Conservation (phyloP, 2,329 filamentous ascomycete species). For the Ophiostoma angusticollis region DNA sequence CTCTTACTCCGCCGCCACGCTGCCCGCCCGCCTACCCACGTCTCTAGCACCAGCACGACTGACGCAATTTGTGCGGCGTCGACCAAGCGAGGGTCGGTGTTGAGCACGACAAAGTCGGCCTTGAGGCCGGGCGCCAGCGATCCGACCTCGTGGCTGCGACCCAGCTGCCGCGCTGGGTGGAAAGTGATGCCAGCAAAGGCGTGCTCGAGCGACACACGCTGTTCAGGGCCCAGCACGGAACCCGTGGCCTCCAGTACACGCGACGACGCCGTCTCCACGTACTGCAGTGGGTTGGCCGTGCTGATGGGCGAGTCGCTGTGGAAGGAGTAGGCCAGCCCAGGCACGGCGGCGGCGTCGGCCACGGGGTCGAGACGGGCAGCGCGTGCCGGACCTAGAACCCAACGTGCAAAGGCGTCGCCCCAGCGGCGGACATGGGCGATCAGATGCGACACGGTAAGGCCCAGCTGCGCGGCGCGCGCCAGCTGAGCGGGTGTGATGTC, state of each 20-base stretch:
- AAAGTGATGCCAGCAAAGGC: slow-evolving; percentile 10
- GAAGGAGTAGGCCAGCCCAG: slow-evolving; percentile 10
- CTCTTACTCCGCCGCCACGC: background rate
- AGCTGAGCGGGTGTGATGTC: slow-evolving; percentile 9
- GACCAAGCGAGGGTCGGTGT: slow-evolving; percentile 5
- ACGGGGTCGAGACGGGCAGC: slow-evolving; percentile 8
- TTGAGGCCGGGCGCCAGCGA: slow-evolving; percentile 10
- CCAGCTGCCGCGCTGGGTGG: slow-evolving; percentile 9
- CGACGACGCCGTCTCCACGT: slow-evolving; percentile 10
- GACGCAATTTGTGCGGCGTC: background rate
- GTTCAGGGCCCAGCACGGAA: slow-evolving; percentile 5
- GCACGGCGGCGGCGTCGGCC: slow-evolving; percentile 5
- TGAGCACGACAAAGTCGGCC: slow-evolving; percentile 10
- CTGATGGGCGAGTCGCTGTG: slow-evolving; percentile 14
- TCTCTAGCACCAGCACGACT: slow-evolving; percentile 6
- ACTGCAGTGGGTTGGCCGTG: slow-evolving; percentile 10
- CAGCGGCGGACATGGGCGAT: slow-evolving; percentile 11
- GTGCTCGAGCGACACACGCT: slow-evolving; percentile 9
- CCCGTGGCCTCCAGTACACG: slow-evolving; percentile 7
- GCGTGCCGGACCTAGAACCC: slow-evolving; percentile 4
- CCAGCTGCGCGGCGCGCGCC: slow-evolving; percentile 6
- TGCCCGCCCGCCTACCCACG: slow-evolving; percentile 6
- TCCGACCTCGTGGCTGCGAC: slow-evolving; percentile 7
- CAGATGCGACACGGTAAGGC: slow-evolving; percentile 8
- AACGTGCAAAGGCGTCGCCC: slow-evolving; percentile 9